Evolutionary conservation across 192 early-diverging fungal genomes (phyloP).

Genomic region (Allomyces arbusculus): DNA sequence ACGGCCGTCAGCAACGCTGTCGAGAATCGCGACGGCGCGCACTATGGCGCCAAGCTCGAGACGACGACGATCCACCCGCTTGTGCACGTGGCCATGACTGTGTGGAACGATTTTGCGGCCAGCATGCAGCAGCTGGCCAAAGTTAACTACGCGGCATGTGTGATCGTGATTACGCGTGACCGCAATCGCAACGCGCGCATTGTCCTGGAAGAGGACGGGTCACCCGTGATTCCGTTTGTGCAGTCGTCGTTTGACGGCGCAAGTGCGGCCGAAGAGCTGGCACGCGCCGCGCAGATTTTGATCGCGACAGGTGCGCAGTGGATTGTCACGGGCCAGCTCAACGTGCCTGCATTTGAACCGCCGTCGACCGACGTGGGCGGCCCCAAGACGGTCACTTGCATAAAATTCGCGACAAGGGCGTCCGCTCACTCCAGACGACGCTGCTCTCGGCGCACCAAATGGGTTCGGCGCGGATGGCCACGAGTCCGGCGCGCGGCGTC

Average conservation of each 20-base stretch:
- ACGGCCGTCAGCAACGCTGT: constrained; percentile 34
- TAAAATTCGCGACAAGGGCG: constrained; percentile 10
- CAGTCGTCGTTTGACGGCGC: constrained; percentile 26
- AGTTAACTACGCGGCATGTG: constrained; percentile 19
- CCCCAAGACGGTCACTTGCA: background rate
- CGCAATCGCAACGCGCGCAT: constrained; percentile 28
- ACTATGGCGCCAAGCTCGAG: constrained; percentile 47
- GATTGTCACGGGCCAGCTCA: constrained; percentile 28
- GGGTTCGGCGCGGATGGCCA: constrained; percentile 44
- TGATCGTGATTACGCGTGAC: constrained; percentile 39
- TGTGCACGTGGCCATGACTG: constrained; percentile 13
- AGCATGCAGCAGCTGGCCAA: constrained; percentile 31
- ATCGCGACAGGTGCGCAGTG: constrained; percentile 43
- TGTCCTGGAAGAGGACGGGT: constrained; percentile 13
- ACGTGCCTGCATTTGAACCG: constrained; percentile 9
- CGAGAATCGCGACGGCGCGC: constrained; percentile 34
- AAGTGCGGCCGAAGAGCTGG: constrained; percentile 21
- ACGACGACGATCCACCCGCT: constrained; percentile 31
- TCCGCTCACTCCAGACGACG: constrained; percentile 12
- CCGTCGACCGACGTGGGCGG: background rate
- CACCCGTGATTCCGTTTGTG: constrained; percentile 23
- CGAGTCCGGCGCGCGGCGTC: constrained; percentile 22
- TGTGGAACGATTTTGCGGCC: constrained; percentile 24
- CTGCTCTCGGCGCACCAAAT: constrained; percentile 46
- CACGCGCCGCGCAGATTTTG: constrained; percentile 21